These are phyloP conservation scores for Sporothrix protearum DNA, from an alignment of 2,329 filamentous ascomycete genomes.

Conservation along the genomic window DNA sequence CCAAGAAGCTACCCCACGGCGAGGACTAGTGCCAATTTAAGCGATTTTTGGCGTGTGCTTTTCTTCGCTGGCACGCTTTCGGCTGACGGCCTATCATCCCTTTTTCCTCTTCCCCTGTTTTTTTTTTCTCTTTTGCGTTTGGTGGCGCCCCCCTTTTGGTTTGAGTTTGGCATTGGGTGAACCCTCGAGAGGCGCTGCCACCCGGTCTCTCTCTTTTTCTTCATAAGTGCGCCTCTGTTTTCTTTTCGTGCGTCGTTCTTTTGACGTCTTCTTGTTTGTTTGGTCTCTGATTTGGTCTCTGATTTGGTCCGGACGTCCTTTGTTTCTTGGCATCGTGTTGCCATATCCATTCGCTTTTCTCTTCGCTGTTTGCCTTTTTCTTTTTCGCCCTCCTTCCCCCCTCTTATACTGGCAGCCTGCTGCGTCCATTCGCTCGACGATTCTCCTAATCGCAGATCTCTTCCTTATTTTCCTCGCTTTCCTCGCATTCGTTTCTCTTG, in stretches of 20 bases:
- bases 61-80: background rate
- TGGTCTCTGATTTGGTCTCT: background rate
- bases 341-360: background rate
- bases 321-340: background rate
- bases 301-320: background rate
- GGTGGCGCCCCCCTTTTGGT: background rate
- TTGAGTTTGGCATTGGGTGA: too few species aligned
- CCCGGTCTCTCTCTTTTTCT: background rate
- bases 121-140: background rate
- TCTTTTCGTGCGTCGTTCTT: background rate
- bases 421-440: constrained; percentile 10
- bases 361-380: too few species aligned
- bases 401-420: constrained; percentile 2
- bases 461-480: background rate
- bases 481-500: background rate
- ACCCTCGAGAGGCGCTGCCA: background rate
- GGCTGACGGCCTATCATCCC: background rate
- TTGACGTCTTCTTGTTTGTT: background rate
- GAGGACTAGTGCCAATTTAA: background rate
- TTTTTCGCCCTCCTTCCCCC: background rate
- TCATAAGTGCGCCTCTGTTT: constrained; percentile 10
- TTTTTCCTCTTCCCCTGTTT: background rate
- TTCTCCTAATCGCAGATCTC: background rate
- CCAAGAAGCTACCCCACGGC: background rate
- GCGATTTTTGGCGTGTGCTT: background rate